These are phyloP conservation scores for Colletotrichum siamense DNA, from an alignment of 2,329 filamentous ascomycete genomes.

Conservation along the genomic window DNA sequence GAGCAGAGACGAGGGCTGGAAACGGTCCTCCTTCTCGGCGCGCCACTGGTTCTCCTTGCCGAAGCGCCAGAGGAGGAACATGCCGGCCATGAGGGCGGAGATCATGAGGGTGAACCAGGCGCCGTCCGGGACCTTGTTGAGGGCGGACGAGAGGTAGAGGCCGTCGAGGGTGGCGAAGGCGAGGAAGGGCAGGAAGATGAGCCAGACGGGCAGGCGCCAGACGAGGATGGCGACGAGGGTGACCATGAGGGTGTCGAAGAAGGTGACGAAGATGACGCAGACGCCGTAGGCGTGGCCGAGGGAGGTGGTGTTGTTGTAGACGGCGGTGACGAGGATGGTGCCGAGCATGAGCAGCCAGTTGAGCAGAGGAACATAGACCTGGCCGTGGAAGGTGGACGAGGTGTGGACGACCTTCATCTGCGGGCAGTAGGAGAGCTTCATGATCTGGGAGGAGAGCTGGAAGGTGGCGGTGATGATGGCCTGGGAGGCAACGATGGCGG, in stretches of 20 bases:
- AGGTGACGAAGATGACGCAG: constrained; percentile 81
- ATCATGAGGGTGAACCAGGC: constrained; percentile 80
- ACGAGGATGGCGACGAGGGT: constrained; percentile 74
- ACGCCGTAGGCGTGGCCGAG: constrained; percentile 80
- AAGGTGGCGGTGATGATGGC: constrained; percentile 81
- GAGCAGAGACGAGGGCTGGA: constrained; percentile 51
- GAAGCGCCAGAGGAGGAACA: constrained; percentile 80
- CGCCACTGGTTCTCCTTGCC: constrained; percentile 81
- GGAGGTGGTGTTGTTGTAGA: constrained; percentile 76
- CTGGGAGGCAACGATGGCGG: constrained; percentile 78
- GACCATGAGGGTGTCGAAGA: constrained; percentile 79
- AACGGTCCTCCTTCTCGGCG: constrained; percentile 68
- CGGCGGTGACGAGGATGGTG: constrained; percentile 74
- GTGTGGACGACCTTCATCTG: constrained; percentile 78
- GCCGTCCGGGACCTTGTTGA: constrained; percentile 76
- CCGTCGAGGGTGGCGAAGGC: constrained; percentile 72
- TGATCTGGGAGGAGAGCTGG: constrained; percentile 72
- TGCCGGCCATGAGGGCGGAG: constrained; percentile 62
- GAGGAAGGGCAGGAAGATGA: constrained; percentile 68
- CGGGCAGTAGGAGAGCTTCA: constrained; percentile 75
- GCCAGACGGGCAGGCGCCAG: constrained; percentile 66
- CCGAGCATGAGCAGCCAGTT: constrained; percentile 82
- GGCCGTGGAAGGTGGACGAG: constrained; percentile 72
- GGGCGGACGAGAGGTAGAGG: constrained; percentile 70
- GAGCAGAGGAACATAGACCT: constrained; percentile 76